These are phyloP conservation scores for Eutrema yunnanense DNA, from an alignment of 345 rosid species.

Conservation along the genomic window DNA sequence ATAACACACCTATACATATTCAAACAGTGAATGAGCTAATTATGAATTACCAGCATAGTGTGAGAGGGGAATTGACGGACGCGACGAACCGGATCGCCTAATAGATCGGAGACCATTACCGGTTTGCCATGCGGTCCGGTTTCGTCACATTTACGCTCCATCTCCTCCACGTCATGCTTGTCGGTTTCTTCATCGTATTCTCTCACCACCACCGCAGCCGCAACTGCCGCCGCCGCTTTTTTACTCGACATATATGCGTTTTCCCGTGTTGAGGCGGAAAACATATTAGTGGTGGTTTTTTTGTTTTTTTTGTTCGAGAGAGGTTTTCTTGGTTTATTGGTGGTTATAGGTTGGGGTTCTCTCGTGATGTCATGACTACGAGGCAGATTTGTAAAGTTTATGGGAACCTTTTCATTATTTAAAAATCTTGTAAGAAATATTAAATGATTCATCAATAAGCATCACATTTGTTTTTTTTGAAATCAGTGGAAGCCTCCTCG, in stretches of 20 bases:
- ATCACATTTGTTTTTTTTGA: neutral
- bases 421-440: neutral
- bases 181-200: slow-evolving; percentile 55
- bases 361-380: slow-evolving; percentile 23
- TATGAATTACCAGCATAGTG: slow-evolving; percentile 46
- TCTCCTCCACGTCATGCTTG: slow-evolving; percentile 52
- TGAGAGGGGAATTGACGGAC: slow-evolving; percentile 59
- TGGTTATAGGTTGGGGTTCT: slow-evolving; percentile 1
- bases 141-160: slow-evolving; percentile 55
- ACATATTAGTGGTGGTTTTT: neutral
- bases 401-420: neutral
- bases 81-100: slow-evolving; percentile 72
- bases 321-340: neutral
- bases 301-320: neutral
- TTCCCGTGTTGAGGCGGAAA: neutral
- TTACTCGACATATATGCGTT: slow-evolving; percentile 18
- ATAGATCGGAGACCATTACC: slow-evolving; percentile 58
- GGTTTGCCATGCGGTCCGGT: slow-evolving; percentile 46
- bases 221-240: slow-evolving; percentile 4
- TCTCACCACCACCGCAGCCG: slow-evolving; percentile 39
- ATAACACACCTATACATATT: neutral
- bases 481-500: too few species aligned
- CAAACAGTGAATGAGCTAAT: neutral
- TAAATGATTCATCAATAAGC: neutral
- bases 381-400: slow-evolving; percentile 5